phyloP scores from a whole-genome alignment of 2,329 filamentous ascomycete genomes.

The Fusarium falciforme region DNA sequence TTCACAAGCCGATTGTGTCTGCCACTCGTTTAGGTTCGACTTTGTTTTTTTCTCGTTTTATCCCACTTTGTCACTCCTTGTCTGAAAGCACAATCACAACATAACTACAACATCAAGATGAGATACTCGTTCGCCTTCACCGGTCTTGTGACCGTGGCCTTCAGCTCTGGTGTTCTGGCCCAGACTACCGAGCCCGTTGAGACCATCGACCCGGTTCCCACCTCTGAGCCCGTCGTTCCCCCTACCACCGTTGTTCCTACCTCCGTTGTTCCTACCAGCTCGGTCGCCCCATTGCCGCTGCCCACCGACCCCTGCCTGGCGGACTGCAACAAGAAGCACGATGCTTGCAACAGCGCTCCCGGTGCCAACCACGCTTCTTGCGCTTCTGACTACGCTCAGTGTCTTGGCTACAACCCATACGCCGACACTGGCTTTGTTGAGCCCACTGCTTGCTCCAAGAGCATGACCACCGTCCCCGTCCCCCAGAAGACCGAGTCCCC shows the following conservation, averaged over 20 bases:
- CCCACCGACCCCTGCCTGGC: not conserved
- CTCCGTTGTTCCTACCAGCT: not conserved
- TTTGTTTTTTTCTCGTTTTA: conserved; percentile 15
- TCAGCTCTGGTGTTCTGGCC: conserved; percentile 17
- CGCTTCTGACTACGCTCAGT: conserved; percentile 2
- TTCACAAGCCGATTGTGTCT: conserved; percentile 35
- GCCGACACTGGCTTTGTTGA: not conserved
- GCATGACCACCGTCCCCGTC: conserved; percentile 1
- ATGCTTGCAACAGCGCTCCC: not conserved
- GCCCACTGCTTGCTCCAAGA: conserved; percentile 9
- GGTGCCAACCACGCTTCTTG: conserved; percentile 9
- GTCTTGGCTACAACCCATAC: conserved; percentile 17
- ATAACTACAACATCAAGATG: conserved; percentile 15
- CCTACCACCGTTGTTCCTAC: not conserved
- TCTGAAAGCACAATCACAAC: not conserved
- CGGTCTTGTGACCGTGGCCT: conserved; percentile 37
- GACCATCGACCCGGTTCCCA: not conserved
- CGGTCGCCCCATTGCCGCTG: not conserved
- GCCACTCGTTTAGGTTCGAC: conserved; percentile 33
- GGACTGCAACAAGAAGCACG: conserved; percentile 7
- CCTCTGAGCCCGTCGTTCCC: not conserved
- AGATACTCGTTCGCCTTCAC: conserved; percentile 32
- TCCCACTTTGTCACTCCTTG: conserved; percentile 29
- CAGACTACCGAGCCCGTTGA: not conserved
- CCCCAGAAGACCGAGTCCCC: conserved; percentile 10